Evolutionary conservation across 2,329 filamentous ascomycete species (phyloP), one percentile per base, ranked within the genome.

Genomic region (Clarireedia hainanense): DNA sequence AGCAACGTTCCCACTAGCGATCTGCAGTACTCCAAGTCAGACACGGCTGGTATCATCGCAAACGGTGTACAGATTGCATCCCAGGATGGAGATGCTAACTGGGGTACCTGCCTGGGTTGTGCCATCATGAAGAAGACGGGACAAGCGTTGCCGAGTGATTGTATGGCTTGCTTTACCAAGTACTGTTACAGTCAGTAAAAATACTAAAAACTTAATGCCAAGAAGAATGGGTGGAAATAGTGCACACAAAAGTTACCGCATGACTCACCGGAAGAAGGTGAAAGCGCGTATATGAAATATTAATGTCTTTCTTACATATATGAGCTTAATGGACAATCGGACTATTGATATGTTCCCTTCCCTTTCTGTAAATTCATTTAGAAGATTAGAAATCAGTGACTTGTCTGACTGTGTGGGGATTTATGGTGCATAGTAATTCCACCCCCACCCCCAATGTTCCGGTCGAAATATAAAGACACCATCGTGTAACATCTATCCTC

Each of bases 71-170:
- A 63, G 40, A 67, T 75, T 57, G 73, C 67, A 3, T 68, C 61
- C 7, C 73, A 75, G 57, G 70, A 69, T 1, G 54, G 46, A 2
- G 55, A 62, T 46, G 12, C 34, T 5, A 62, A 60, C 1, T 76
- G 73, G 73, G 63, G 64, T 1, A 65, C 67, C 23, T 76, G 74
- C 57, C 61, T 76, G 52, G 73, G 69, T 26, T 76, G 74, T 67
- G 74, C 69, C 12, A 65, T 76, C 6, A 63, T 66, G 63, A 67
- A 65, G 59, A 69, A 67, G 61, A 69, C 67, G 39, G 70, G 61
- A 1, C 58, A 58, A 43, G 51, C 26, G 2, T 58, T 73, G 60
- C 71, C 71, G 6, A 57, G 47, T 23, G 69, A 57, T 2, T 76
- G 74, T 57, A 59, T 60, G 47, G 69, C 64, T 42, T 75, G 73